phyloP scores from a whole-genome alignment of 495 filamentous ascomycete genomes.

The Schizothecium vesticola region DNA sequence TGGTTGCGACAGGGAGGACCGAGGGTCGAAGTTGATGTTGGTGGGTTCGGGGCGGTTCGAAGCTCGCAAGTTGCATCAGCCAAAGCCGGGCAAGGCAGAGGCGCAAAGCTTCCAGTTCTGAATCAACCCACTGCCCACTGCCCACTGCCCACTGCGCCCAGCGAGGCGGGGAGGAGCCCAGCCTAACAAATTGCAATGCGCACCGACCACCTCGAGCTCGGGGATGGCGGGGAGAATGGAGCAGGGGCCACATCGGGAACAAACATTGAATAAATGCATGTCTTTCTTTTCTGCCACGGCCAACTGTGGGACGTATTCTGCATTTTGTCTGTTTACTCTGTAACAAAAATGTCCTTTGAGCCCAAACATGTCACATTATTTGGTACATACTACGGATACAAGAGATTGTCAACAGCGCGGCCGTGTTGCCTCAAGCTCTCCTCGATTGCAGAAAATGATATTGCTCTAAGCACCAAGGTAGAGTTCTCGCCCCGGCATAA shows the following conservation, averaged over 20 bases:
- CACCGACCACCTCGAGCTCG: background rate
- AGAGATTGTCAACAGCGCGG: background rate
- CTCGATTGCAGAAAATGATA: background rate
- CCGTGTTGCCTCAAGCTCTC: background rate
- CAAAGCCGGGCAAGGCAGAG: background rate
- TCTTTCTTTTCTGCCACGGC: background rate
- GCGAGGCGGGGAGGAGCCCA: background rate
- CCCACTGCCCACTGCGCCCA: background rate
- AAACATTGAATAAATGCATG: background rate
- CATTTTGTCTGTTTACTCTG: background rate
- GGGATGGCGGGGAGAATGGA: background rate
- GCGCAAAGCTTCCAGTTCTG: background rate
- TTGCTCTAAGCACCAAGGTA: no score
- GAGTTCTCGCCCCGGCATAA: background rate
- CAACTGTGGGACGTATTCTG: background rate
- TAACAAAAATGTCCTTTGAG: background rate
- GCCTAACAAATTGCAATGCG: background rate
- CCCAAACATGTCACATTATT: background rate
- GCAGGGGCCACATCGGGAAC: background rate
- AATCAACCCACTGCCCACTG: background rate
- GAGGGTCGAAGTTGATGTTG: background rate
- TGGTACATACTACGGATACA: background rate
- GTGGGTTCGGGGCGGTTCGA: background rate
- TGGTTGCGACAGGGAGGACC: background rate
- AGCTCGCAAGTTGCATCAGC: background rate